Percentiles rank a stretch among this genome's conserved stretches.
These are phyloP conservation scores for Saitoella complicata DNA, from an alignment of 805 yeast species.

Conservation along the genomic window DNA sequence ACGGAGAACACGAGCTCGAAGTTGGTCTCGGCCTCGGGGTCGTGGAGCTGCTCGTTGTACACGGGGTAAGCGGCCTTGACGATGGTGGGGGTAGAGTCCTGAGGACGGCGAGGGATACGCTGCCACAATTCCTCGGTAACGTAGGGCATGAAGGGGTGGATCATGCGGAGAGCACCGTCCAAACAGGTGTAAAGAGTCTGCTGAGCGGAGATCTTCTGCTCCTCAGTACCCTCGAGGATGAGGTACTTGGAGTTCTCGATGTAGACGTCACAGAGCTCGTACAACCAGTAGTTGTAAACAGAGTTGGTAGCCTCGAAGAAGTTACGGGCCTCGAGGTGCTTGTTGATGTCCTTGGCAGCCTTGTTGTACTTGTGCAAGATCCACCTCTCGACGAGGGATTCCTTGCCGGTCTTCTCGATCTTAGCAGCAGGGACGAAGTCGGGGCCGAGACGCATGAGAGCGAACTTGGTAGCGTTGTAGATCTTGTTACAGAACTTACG, in stretches of 20 bases:
- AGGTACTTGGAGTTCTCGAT: conserved; percentile 92
- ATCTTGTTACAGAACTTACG: conserved; percentile 99
- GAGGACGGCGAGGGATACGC: conserved; percentile 75
- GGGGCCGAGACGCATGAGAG: conserved; percentile 77
- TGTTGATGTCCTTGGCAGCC: conserved; percentile 48
- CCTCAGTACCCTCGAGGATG: conserved; percentile 78
- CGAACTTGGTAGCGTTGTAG: conserved; percentile 96
- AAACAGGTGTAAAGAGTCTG: conserved; percentile 86
- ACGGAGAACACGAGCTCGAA: conserved; percentile 75
- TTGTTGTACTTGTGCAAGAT: conserved; percentile 70
- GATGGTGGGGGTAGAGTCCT: conserved; percentile 56
- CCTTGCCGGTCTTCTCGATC: conserved; percentile 49
- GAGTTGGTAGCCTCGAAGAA: conserved; percentile 76
- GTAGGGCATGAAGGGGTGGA: conserved; percentile 98
- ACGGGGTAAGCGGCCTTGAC: conserved; percentile 68
- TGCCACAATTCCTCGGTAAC: conserved; percentile 98
- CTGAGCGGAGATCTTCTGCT: conserved; percentile 68
- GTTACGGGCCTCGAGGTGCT: conserved; percentile 65
- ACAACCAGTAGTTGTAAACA: conserved; percentile 85
- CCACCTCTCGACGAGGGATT: conserved; percentile 92
- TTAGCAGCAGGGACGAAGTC: conserved; percentile 69
- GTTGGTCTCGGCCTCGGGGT: conserved; percentile 49
- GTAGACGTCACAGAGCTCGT: conserved; percentile 91
- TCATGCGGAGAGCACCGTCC: conserved; percentile 78
- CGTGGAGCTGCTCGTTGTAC: conserved; percentile 41